phyloP scores from a whole-genome alignment of 352 stramenopile species.

The Globisporangium uncinulatum region DNA sequence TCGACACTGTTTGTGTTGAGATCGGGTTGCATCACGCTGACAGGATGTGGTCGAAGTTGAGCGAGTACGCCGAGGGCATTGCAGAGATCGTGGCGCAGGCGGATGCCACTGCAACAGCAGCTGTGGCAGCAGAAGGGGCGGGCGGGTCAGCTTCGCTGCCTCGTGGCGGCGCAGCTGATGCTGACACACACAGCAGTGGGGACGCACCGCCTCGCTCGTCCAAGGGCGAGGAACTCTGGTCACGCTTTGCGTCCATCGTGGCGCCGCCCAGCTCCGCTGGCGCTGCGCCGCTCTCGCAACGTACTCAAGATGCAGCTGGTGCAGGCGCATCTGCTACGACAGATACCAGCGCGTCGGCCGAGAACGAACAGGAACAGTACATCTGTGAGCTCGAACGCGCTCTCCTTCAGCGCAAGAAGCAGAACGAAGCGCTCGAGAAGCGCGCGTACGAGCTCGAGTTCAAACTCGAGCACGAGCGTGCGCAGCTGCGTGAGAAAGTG shows the following conservation, averaged over 20 bases:
- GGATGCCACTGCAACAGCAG: slow-evolving; percentile 17
- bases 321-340: slow-evolving; percentile 1
- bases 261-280: slow-evolving; percentile 18
- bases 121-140: neutral
- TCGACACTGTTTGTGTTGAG: neutral
- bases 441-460: slow-evolving; percentile 21
- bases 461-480: slow-evolving; percentile 1
- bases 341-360: slow-evolving; percentile 15
- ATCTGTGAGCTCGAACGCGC: slow-evolving; percentile 72
- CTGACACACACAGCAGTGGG: neutral
- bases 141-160: neutral
- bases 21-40: neutral
- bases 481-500: slow-evolving; percentile 1
- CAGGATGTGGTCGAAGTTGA: slow-evolving; percentile 66
- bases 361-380: slow-evolving; percentile 74
- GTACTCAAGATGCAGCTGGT: slow-evolving; percentile 3
- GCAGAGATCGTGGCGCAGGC: slow-evolving; percentile 68
- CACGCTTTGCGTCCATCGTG: slow-evolving; percentile 37
- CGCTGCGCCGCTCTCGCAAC: slow-evolving; percentile 6
- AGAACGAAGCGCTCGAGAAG: slow-evolving; percentile 52
- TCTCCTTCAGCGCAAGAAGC: slow-evolving; percentile 69
- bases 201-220: slow-evolving; percentile 15
- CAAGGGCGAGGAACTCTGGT: slow-evolving; percentile 32
- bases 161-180: neutral
- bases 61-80: slow-evolving; percentile 45